Evolutionary conservation across 2,329 filamentous ascomycete species (phyloP).

Genomic region (Trichoderma brevicompactum): DNA sequence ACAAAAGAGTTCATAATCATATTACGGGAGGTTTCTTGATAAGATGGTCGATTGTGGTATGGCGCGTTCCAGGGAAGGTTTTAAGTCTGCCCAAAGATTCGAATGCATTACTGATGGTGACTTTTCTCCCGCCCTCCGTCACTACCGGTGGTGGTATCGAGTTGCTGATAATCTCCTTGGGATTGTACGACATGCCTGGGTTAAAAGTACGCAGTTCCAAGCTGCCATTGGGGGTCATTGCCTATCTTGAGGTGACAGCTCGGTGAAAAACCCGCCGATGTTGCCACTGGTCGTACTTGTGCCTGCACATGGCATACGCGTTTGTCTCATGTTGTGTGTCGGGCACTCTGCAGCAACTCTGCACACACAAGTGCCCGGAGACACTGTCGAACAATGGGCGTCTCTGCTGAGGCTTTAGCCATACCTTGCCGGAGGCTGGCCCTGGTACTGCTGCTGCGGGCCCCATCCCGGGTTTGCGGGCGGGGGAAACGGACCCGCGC

Average conservation of each 20-base stretch:
- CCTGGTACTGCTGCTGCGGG: slow-evolving; percentile 23
- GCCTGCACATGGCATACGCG: background rate
- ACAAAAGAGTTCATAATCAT: no score
- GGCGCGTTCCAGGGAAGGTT: background rate
- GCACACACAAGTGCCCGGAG: background rate
- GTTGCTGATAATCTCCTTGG: background rate
- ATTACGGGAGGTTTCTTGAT: no score
- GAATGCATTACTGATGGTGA: background rate
- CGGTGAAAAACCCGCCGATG: background rate
- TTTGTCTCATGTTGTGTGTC: background rate
- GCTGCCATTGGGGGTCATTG: background rate
- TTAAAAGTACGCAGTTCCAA: background rate
- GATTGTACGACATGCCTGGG: background rate
- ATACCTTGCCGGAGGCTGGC: slow-evolving; percentile 23
- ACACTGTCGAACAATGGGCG: background rate
- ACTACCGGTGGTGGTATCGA: background rate
- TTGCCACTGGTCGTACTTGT: background rate
- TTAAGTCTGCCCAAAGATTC: no score
- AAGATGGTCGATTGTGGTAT: no score
- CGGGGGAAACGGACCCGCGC: slow-evolving; percentile 37
- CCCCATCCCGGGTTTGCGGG: slow-evolving; percentile 32
- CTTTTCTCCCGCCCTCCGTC: no score
- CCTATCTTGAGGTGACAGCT: background rate
- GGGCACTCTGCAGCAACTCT: background rate
- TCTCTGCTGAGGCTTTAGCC: background rate